These are phyloP conservation scores for Leucosporidium yakuticum DNA, from an alignment of 768 basidiomycete species.

Conservation along the genomic window DNA sequence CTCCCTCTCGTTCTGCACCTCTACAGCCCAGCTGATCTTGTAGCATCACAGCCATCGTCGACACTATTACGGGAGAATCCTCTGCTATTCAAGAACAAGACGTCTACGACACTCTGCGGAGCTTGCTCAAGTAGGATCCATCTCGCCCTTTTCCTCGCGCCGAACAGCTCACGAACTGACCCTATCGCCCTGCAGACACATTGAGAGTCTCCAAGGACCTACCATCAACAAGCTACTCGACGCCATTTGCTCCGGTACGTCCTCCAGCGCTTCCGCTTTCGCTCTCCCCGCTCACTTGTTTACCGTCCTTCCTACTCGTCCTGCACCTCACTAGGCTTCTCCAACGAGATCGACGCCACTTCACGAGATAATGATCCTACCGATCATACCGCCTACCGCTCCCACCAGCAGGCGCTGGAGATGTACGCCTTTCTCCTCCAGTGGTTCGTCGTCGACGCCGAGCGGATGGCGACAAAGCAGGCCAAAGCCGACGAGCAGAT, in stretches of 20 bases:
- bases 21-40: not conserved
- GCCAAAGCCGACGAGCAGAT: constrained; percentile 45
- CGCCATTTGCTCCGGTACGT: constrained; percentile 62
- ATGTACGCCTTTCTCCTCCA: constrained; percentile 86
- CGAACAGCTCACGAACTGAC: constrained; percentile 10
- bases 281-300: not conserved
- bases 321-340: constrained; percentile 47
- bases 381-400: constrained; percentile 58
- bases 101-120: constrained; percentile 75
- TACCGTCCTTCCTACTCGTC: not conserved
- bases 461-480: constrained; percentile 61
- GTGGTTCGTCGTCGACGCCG: constrained; percentile 79
- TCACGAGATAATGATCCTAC: constrained; percentile 59
- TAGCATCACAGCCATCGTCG: constrained; percentile 61
- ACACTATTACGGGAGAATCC: constrained; percentile 67
- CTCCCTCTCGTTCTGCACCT: too few relatives aligned
- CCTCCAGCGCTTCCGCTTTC: not conserved
- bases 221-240: constrained; percentile 83
- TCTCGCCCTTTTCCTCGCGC: not conserved
- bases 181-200: constrained; percentile 42
- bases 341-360: constrained; percentile 65
- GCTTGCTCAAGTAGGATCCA: constrained; percentile 59
- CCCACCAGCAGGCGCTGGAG: constrained; percentile 72
- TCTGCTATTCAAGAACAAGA: constrained; percentile 62
- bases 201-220: constrained; percentile 56